phyloP scores from a whole-genome alignment of 768 basidiomycete species.

The Amanita pallidorosea region DNA sequence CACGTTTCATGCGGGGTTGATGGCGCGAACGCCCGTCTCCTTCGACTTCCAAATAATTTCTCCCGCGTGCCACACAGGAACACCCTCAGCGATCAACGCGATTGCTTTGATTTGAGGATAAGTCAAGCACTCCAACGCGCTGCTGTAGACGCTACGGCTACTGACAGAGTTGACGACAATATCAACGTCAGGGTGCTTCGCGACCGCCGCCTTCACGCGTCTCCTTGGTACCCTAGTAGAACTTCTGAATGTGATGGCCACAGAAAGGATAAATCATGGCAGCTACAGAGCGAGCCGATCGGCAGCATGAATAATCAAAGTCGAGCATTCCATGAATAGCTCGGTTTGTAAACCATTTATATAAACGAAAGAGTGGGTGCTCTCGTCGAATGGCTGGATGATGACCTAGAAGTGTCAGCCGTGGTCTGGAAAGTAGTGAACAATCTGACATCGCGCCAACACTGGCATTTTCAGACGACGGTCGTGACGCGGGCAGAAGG shows the following conservation, averaged over 20 bases:
- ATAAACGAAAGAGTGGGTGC: too few species aligned
- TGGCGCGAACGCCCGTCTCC: slow-evolving; percentile 79
- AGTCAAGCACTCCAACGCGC: slow-evolving; percentile 85
- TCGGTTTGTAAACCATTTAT: too few species aligned
- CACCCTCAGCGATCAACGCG: slow-evolving; percentile 96
- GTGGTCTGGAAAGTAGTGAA: too few species aligned
- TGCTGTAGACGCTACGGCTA: slow-evolving; percentile 87
- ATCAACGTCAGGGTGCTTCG: slow-evolving; percentile 94
- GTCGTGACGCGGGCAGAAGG: too few species aligned
- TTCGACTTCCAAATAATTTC: slow-evolving; percentile 88
- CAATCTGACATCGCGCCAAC: too few species aligned
- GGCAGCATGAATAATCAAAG: slow-evolving; percentile 98
- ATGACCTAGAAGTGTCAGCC: too few species aligned
- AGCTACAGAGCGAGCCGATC: slow-evolving; percentile 82
- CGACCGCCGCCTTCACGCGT: slow-evolving; percentile 85
- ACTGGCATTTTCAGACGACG: too few species aligned
- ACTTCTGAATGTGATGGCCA: slow-evolving; percentile 99
- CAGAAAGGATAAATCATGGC: slow-evolving; percentile 99
- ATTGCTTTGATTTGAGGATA: slow-evolving; percentile 46
- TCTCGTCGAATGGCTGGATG: too few species aligned
- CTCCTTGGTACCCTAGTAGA: slow-evolving; percentile 99
- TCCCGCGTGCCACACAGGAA: slow-evolving; percentile 92
- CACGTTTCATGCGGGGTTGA: slow-evolving; percentile 94
- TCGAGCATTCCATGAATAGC: slow-evolving; percentile 96
- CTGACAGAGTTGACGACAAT: slow-evolving; percentile 98